These are phyloP conservation scores for Gossypium davidsonii DNA, from an alignment of 441 rosid species.

Conservation along the genomic window DNA sequence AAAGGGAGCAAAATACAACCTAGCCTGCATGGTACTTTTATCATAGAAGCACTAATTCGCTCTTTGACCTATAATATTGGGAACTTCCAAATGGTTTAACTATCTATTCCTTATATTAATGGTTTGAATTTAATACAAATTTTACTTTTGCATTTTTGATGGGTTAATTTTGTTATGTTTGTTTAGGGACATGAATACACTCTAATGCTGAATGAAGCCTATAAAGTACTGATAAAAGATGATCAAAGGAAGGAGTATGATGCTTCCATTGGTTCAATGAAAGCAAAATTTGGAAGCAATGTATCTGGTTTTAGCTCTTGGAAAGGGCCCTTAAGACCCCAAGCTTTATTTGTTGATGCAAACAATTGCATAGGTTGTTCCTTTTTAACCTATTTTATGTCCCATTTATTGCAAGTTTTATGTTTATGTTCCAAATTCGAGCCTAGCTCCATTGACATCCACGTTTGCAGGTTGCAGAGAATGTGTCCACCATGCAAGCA, in stretches of 20 bases:
- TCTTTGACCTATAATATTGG: too few species aligned
- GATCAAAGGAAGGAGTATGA: conserved; percentile 41
- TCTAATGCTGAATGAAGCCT: conserved; percentile 50
- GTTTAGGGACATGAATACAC: conserved; percentile 46
- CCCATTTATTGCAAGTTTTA: not conserved
- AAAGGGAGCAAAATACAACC: too few species aligned
- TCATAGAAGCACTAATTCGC: too few species aligned
- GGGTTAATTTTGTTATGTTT: not conserved
- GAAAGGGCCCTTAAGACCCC: conserved; percentile 49
- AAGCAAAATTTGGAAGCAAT: conserved; percentile 20
- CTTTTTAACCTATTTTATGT: not conserved
- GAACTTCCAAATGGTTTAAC: not conserved
- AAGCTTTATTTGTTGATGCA: conserved; percentile 55
- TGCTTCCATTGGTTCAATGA: conserved; percentile 32
- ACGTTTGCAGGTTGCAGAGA: conserved; percentile 49
- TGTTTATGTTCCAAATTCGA: not conserved
- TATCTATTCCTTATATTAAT: not conserved
- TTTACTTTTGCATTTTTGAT: not conserved
- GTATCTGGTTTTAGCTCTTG: conserved; percentile 41
- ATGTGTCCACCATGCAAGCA: conserved; percentile 53
- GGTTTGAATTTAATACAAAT: not conserved
- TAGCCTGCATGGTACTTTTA: too few species aligned
- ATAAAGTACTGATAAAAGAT: conserved; percentile 39
- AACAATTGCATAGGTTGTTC: conserved; percentile 50
- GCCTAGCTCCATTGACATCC: not conserved